Conservation (phyloP, 1,139 yeast species). For the Suhomyces atakaporum region DNA sequence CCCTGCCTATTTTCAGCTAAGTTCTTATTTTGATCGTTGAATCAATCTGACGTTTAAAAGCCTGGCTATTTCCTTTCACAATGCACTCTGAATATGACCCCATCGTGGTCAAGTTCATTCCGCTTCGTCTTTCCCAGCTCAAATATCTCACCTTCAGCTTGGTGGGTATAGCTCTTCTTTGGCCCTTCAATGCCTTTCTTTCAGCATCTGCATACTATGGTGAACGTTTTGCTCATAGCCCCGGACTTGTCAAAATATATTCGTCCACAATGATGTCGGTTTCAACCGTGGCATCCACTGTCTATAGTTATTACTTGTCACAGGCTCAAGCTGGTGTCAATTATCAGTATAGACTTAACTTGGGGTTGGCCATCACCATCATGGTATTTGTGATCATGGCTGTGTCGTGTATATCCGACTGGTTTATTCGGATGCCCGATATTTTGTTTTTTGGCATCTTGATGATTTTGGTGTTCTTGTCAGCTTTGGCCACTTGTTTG, state of each 20-base stretch:
- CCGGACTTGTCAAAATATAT: conserved; percentile 59
- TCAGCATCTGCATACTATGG: conserved; percentile 85
- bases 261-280: conserved; percentile 89
- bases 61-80: background rate
- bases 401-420: conserved; percentile 48
- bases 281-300: conserved; percentile 70
- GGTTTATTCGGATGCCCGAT: conserved; percentile 42
- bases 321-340: conserved; percentile 65
- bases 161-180: conserved; percentile 76
- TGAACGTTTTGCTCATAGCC: conserved; percentile 57
- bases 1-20: too few species aligned
- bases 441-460: conserved; percentile 44
- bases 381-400: conserved; percentile 54
- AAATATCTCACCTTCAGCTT: conserved; percentile 63
- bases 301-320: conserved; percentile 64
- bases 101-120: conserved; percentile 23
- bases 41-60: too few species aligned
- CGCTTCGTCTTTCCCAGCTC: conserved; percentile 36
- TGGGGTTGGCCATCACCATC: conserved; percentile 61
- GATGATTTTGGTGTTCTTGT: conserved; percentile 59
- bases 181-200: conserved; percentile 97
- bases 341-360: conserved; percentile 58
- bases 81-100: conserved; percentile 24
- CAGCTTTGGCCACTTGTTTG: conserved; percentile 67
- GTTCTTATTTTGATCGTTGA: too few species aligned